Evolutionary conservation across 2,329 filamentous ascomycete genomes (phyloP), one percentile per base, ranked within the genome.

Genomic region (Cordyceps fumosorosea): DNA sequence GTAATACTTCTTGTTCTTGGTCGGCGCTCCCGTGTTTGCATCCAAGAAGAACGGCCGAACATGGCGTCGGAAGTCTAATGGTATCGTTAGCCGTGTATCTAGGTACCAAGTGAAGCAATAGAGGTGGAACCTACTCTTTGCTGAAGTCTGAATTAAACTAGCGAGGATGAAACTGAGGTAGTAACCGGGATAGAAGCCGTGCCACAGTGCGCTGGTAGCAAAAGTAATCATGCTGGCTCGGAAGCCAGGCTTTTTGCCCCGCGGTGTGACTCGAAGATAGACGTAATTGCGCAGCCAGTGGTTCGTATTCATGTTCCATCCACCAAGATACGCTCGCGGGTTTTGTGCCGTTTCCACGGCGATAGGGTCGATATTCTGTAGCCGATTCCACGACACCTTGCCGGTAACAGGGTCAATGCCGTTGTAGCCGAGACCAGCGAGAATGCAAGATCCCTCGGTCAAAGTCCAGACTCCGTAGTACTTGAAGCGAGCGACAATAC

Each of bases 221-320:
- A 99, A 99, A 0, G 95, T 99, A 40, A 92, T 91, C 78, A 99
- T 78, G 70, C 90, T 98, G 56, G 95, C 95, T 63, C 93, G 84
- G 79, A 99, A 99, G 1, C 95, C 95, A 11, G 95, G 95, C 75
- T 98, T 99, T 80, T 92, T 95, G 60, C 95, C 95, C 68, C 90
- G 89, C 0, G 95, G 95, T 0, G 95, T 99, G 3, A 99, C 95
- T 26, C 95, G 88, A 54, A 99, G 82, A 72, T 98, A 99, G 68
- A 99, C 83, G 72, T 97, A 99, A 75, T 98, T 96, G 53, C 93
- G 86, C 64, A 99, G 79, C 95, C 95, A 99, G 70, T 91, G 86
- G 74, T 97, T 99, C 14, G 95, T 99, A 76, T 98, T 98, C 79
- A 97, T 96, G 75, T 99, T 99, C 95, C 95, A 99, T 70, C 86